Conservation (phyloP, 345 rosid species). For the Salix dunnii region DNA sequence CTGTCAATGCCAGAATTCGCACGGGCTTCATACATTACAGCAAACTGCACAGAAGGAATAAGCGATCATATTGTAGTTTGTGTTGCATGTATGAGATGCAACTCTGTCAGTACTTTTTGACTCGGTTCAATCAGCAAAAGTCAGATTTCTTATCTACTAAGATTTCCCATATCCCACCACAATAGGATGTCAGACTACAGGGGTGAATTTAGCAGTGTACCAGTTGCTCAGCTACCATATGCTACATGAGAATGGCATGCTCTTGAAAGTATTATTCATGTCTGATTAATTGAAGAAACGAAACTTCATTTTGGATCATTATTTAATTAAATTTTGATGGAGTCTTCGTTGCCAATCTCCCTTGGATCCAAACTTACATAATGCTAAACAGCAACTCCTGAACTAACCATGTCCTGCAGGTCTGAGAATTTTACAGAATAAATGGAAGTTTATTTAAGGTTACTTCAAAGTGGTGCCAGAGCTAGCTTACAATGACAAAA, state of each 20-base stretch:
- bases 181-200: background rate
- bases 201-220: background rate
- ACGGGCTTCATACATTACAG: constrained; percentile 80
- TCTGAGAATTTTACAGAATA: background rate
- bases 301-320: background rate
- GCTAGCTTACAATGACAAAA: background rate
- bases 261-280: background rate
- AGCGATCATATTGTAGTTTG: background rate
- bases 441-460: background rate
- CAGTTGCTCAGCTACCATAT: background rate
- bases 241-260: background rate
- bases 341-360: background rate
- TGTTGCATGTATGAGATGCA: background rate
- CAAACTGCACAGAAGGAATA: constrained; percentile 58
- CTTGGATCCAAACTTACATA: background rate
- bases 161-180: background rate
- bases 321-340: background rate
- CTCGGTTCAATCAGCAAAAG: background rate
- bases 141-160: background rate
- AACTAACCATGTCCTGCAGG: background rate
- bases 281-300: background rate
- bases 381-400: background rate
- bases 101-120: background rate
- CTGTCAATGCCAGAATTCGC: constrained; percentile 93
- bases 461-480: background rate